phyloP scores from a whole-genome alignment of 108 stramenopile species.

The Schizochytrium sp. region DNA sequence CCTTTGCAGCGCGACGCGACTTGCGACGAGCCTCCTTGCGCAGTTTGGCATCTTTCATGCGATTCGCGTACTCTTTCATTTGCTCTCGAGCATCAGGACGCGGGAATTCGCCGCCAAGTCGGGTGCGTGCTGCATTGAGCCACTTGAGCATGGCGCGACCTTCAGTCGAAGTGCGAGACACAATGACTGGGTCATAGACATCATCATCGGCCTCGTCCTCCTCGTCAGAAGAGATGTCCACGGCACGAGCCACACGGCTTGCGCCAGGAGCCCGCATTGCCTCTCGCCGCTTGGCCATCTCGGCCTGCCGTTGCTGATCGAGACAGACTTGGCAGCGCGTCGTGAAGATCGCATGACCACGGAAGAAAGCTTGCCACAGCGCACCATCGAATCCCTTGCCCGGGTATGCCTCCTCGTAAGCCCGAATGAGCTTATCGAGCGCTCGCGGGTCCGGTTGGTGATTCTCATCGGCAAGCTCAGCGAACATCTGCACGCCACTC shows the following conservation, averaged over 20 bases:
- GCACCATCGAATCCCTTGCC: slow-evolving; percentile 51
- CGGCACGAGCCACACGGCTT: slow-evolving; percentile 50
- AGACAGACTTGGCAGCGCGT: slow-evolving; percentile 61
- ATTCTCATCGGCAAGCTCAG: slow-evolving; percentile 39
- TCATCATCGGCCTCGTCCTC: slow-evolving; percentile 57
- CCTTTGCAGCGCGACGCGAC: slow-evolving; percentile 27
- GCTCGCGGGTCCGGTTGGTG: slow-evolving; percentile 57
- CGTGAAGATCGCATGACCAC: slow-evolving; percentile 59
- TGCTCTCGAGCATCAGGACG: slow-evolving; percentile 34
- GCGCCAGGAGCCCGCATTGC: slow-evolving; percentile 32
- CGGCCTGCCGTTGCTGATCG: slow-evolving; percentile 46
- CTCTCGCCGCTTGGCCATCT: slow-evolving; percentile 40
- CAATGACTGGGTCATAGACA: slow-evolving; percentile 59
- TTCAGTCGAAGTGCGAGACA: slow-evolving; percentile 54
- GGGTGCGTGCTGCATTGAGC: slow-evolving; percentile 56
- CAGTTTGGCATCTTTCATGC: slow-evolving; percentile 35
- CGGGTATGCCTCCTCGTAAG: slow-evolving; percentile 55
- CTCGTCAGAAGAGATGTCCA: slow-evolving; percentile 61
- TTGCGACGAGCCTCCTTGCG: neutral
- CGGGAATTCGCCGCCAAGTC: slow-evolving; percentile 57
- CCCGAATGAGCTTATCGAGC: slow-evolving; percentile 61
- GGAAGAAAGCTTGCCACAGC: slow-evolving; percentile 74
- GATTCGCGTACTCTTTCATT: slow-evolving; percentile 56
- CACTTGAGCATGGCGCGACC: slow-evolving; percentile 70
- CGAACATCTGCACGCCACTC: slow-evolving; percentile 38